Evolutionary conservation across 2,329 filamentous ascomycete species (phyloP).

Genomic region (Aspergillus pseudonomiae): DNA sequence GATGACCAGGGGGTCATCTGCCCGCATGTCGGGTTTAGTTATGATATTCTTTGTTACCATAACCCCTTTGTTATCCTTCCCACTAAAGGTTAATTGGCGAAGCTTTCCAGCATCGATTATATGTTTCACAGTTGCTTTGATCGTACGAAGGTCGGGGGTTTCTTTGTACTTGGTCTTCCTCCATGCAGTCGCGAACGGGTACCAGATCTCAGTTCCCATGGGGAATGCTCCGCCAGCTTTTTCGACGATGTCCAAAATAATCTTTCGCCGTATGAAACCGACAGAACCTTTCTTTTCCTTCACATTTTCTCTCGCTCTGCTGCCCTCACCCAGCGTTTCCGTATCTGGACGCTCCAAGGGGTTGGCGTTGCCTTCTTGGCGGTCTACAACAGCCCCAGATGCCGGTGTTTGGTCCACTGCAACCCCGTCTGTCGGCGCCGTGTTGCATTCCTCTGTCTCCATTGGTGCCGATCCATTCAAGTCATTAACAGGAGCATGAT

Average conservation of each 20-base stretch:
- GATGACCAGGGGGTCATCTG: slow-evolving; percentile 50
- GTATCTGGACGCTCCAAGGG: neutral
- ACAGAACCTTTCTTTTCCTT: slow-evolving; percentile 47
- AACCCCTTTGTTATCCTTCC: slow-evolving; percentile 50
- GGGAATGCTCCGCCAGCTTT: slow-evolving; percentile 60
- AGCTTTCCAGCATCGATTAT: slow-evolving; percentile 56
- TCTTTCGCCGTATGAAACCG: slow-evolving; percentile 49
- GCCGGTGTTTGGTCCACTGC: neutral
- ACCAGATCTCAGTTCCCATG: slow-evolving; percentile 57
- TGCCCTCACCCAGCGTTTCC: slow-evolving; percentile 8
- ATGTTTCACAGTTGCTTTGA: slow-evolving; percentile 53
- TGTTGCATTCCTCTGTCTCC: neutral
- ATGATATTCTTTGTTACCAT: slow-evolving; percentile 56
- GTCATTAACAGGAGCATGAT: neutral
- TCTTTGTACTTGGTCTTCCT: slow-evolving; percentile 47
- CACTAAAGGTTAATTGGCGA: slow-evolving; percentile 56
- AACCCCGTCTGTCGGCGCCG: neutral
- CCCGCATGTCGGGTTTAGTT: slow-evolving; percentile 48
- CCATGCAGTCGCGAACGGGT: slow-evolving; percentile 59
- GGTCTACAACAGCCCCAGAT: neutral
- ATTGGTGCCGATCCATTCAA: neutral
- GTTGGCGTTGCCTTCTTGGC: neutral
- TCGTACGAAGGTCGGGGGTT: slow-evolving; percentile 56
- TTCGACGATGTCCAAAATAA: slow-evolving; percentile 59
- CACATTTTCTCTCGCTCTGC: slow-evolving; percentile 12